Percentiles rank a stretch among this genome's conserved stretches.
phyloP scores from a whole-genome alignment of 345 rosid species.

The Lepidium sativum region DNA sequence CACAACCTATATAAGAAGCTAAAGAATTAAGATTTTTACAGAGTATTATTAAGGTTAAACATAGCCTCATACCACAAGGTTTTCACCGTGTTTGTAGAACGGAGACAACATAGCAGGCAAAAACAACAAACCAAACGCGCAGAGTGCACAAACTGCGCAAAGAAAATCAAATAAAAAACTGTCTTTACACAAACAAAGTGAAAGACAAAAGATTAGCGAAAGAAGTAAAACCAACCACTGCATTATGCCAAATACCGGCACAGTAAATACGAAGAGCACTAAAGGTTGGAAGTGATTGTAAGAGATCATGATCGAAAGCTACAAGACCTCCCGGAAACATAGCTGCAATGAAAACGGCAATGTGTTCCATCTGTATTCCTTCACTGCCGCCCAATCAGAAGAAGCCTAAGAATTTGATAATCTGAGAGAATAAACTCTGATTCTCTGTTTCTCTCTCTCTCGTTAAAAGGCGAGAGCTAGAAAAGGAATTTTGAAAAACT shows the following conservation, averaged over 20 bases:
- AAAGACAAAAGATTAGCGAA: neutral
- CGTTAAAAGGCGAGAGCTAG: neutral
- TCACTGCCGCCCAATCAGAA: constrained; percentile 64
- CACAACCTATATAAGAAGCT: constrained; percentile 44
- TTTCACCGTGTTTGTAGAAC: constrained; percentile 51
- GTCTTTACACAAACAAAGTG: neutral
- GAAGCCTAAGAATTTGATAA: constrained; percentile 26
- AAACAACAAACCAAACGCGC: constrained; percentile 45
- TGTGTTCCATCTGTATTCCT: constrained; percentile 69
- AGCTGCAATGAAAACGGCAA: constrained; percentile 75
- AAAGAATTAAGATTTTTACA: neutral
- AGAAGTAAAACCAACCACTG: constrained; percentile 39
- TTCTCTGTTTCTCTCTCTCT: too few species aligned
- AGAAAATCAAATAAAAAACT: neutral
- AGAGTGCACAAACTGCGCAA: constrained; percentile 55
- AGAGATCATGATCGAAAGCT: constrained; percentile 60
- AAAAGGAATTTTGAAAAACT: constrained; percentile 1
- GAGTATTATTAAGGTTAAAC: neutral
- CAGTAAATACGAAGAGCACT: constrained; percentile 68
- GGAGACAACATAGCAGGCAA: constrained; percentile 58
- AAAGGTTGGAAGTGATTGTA: constrained; percentile 43
- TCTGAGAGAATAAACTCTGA: neutral
- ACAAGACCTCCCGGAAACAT: constrained; percentile 90
- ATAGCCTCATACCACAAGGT: constrained; percentile 34
- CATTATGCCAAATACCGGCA: constrained; percentile 98